A percentile compares a stretch with the other conserved stretches of the same genome.
These are phyloP conservation scores for Panaeolus cyanescens DNA, from an alignment of 768 basidiomycete species.

Conservation along the genomic window DNA sequence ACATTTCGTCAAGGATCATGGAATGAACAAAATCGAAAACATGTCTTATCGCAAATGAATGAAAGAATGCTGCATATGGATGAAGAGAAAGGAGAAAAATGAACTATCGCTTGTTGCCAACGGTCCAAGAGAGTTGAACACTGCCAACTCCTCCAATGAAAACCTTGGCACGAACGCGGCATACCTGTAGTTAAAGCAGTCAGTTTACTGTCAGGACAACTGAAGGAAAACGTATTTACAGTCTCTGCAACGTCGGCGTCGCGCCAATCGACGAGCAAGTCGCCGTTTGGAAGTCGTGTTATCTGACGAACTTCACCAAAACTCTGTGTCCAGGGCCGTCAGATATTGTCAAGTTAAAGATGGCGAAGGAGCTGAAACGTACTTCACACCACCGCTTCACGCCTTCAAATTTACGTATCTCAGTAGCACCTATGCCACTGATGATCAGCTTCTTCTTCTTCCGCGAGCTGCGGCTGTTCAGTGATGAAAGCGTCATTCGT, in stretches of 20 bases:
- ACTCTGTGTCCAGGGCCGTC: conserved; percentile 38
- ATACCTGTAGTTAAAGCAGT: conserved; percentile 49
- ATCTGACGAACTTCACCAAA: conserved; percentile 81
- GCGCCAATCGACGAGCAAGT: conserved; percentile 76
- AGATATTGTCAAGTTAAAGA: neutral
- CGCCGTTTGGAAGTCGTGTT: conserved; percentile 72
- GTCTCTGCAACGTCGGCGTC: conserved; percentile 81
- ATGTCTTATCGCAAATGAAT: neutral
- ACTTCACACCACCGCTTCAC: conserved; percentile 81
- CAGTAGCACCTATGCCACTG: conserved; percentile 64
- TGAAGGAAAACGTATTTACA: conserved; percentile 39
- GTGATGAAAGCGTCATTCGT: conserved; percentile 34
- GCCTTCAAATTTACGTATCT: conserved; percentile 64
- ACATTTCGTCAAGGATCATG: conserved; percentile 8
- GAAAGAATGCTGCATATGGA: conserved; percentile 1
- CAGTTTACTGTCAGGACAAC: conserved; percentile 1
- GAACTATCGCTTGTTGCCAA: conserved; percentile 48
- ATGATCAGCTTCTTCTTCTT: conserved; percentile 70
- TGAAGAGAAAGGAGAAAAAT: neutral
- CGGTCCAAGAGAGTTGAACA: conserved; percentile 75
- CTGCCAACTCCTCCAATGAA: conserved; percentile 76
- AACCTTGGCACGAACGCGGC: conserved; percentile 76
- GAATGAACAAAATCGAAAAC: conserved; percentile 8
- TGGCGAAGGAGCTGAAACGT: conserved; percentile 16
- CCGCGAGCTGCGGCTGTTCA: conserved; percentile 44